These are phyloP conservation scores for Hyphodiscus hymeniophilus DNA, from an alignment of 495 filamentous ascomycete species.

Conservation along the genomic window DNA sequence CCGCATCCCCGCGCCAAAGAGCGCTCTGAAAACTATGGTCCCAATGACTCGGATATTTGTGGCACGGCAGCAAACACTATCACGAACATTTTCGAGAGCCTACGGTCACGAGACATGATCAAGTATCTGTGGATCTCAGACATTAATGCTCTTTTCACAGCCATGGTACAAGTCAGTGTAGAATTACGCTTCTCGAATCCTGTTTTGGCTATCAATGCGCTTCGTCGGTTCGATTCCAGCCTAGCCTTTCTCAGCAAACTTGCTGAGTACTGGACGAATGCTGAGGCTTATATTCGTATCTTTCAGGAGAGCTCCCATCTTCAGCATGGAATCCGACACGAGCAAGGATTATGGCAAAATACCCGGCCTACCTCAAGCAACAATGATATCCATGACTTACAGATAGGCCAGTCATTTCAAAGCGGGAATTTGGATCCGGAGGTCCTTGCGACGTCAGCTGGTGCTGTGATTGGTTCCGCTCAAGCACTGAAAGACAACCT, in stretches of 20 bases:
- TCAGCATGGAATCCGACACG: not conserved
- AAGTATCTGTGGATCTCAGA: not conserved
- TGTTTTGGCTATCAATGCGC: not conserved
- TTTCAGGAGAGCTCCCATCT: not conserved
- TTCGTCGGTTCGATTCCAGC: not conserved
- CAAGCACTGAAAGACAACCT: too few species aligned
- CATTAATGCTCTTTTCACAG: not conserved
- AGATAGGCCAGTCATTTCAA: too few species aligned
- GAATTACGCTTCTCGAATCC: not conserved
- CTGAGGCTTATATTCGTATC: not conserved
- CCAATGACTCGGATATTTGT: not conserved
- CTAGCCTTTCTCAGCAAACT: not conserved
- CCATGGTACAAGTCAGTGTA: not conserved
- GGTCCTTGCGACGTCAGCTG: too few species aligned
- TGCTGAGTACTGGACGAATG: not conserved
- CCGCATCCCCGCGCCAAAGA: not conserved
- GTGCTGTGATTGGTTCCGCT: too few species aligned
- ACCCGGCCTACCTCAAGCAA: too few species aligned
- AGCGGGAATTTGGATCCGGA: too few species aligned
- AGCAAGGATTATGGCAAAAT: too few species aligned
- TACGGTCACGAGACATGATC: not conserved
- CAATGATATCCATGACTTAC: too few species aligned
- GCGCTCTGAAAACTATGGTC: not conserved
- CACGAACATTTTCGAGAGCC: not conserved
- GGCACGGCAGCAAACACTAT: not conserved